Conservation (phyloP, 176 grass and related monocot species). For the Urochloa ruziziensis region DNA sequence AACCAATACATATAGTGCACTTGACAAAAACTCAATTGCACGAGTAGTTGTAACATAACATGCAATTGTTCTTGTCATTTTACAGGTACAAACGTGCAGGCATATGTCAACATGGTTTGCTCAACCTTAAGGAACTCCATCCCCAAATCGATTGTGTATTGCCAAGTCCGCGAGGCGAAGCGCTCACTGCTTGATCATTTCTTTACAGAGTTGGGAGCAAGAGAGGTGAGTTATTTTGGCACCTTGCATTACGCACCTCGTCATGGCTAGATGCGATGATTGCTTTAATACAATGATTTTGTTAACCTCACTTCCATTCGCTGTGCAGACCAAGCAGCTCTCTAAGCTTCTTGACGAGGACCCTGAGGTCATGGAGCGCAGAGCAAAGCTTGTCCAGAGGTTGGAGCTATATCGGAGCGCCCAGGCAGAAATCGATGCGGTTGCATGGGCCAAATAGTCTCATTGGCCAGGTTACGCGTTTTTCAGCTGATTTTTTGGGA, state of each 20-base stretch:
- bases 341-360: slow-evolving; percentile 78
- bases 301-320: not conserved
- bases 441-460: slow-evolving; percentile 75
- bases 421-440: slow-evolving; percentile 68
- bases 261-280: too few relatives aligned
- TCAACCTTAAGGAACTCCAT: slow-evolving; percentile 87
- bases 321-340: slow-evolving; percentile 65
- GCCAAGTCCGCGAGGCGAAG: slow-evolving; percentile 95
- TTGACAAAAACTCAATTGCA: not conserved
- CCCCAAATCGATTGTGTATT: slow-evolving; percentile 89
- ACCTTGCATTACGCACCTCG: too few relatives aligned
- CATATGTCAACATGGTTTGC: slow-evolving; percentile 93
- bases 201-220: slow-evolving; percentile 95
- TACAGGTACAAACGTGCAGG: slow-evolving; percentile 74
- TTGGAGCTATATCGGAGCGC: slow-evolving; percentile 74
- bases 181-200: slow-evolving; percentile 97
- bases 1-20: not conserved
- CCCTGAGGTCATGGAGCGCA: slow-evolving; percentile 73
- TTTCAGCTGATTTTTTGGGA: not conserved
- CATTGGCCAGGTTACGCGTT: not conserved
- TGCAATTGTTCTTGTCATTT: slow-evolving; percentile 12
- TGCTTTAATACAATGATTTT: not conserved
- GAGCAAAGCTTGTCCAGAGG: slow-evolving; percentile 59
- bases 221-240: slow-evolving; percentile 57
- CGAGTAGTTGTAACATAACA: not conserved